phyloP scores from a whole-genome alignment of 1,284 basidiomycete species.

The Phellinidium pouzarii region DNA sequence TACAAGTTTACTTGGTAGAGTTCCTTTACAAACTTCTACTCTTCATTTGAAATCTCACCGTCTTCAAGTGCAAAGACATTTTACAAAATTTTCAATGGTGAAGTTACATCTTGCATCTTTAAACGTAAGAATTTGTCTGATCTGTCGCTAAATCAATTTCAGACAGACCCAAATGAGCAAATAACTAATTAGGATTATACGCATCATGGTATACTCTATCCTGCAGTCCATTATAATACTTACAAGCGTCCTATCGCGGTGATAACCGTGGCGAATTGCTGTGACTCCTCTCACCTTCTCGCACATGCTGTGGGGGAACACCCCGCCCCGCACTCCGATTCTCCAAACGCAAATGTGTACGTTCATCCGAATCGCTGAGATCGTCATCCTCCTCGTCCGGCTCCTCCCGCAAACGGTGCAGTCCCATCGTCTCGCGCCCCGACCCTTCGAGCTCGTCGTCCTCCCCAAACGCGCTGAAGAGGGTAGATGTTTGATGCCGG shows the following conservation, averaged over 20 bases:
- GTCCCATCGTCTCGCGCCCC: conserved; percentile 29
- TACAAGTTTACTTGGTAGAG: too few species aligned
- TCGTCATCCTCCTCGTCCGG: conserved; percentile 31
- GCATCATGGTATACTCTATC: conserved; percentile 3
- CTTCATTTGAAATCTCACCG: too few species aligned
- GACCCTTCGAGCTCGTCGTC: conserved; percentile 25
- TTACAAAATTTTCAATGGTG: too few species aligned
- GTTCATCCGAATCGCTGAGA: conserved; percentile 38
- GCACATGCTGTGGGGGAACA: conserved; percentile 4
- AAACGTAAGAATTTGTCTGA: too few species aligned
- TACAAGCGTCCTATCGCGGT: conserved; percentile 5
- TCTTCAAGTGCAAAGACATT: too few species aligned
- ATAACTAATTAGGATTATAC: not conserved
- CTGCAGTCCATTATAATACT: not conserved
- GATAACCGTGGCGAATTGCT: conserved; percentile 14
- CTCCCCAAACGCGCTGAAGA: conserved; percentile 60
- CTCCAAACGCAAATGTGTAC: conserved; percentile 36
- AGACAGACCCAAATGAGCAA: not conserved
- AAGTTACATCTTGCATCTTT: too few species aligned
- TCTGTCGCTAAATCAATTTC: too few species aligned
- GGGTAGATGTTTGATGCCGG: conserved; percentile 48
- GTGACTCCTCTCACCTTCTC: conserved; percentile 13
- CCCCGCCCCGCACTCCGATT: not conserved
- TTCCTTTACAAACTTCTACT: too few species aligned
- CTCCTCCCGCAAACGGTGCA: conserved; percentile 38